Evolutionary conservation across 371 early-diverging fungal genomes (phyloP).

Genomic region (Rhizomucor pusillus): DNA sequence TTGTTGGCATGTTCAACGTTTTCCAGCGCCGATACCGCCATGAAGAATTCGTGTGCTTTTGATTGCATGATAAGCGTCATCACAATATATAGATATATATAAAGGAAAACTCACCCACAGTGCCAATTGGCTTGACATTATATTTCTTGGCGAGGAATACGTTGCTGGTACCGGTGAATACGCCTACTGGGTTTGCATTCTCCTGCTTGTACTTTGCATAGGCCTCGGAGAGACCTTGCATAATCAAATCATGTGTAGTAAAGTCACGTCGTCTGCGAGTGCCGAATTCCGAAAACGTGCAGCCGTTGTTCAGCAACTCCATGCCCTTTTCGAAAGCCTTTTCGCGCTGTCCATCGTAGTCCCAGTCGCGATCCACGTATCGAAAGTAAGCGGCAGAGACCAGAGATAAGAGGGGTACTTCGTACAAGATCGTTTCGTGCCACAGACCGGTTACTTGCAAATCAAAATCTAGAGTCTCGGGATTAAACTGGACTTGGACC

Average conservation of each 20-base stretch:
- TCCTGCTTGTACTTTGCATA: constrained; percentile 19
- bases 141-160: constrained; percentile 70
- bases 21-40: constrained; percentile 73
- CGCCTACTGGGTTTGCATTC: constrained; percentile 33
- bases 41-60: constrained; percentile 74
- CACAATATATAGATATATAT: background rate
- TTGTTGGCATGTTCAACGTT: constrained; percentile 62
- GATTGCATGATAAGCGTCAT: background rate
- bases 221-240: constrained; percentile 42
- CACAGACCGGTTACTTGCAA: constrained; percentile 61
- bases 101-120: constrained; percentile 52
- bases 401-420: constrained; percentile 69
- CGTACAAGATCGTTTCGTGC: constrained; percentile 77
- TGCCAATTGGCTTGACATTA: constrained; percentile 63
- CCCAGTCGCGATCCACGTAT: constrained; percentile 72
- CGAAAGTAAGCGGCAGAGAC: constrained; percentile 71
- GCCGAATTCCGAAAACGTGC: constrained; percentile 78
- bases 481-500: constrained; percentile 39
- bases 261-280: constrained; percentile 72
- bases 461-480: constrained; percentile 32
- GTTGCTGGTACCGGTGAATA: constrained; percentile 69
- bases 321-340: constrained; percentile 49
- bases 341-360: constrained; percentile 60
- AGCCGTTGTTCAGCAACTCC: constrained; percentile 51
- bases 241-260: constrained; percentile 65